Evolutionary conservation across 2,329 filamentous ascomycete species (phyloP).

Genomic region (Trichoderma endophyticum): DNA sequence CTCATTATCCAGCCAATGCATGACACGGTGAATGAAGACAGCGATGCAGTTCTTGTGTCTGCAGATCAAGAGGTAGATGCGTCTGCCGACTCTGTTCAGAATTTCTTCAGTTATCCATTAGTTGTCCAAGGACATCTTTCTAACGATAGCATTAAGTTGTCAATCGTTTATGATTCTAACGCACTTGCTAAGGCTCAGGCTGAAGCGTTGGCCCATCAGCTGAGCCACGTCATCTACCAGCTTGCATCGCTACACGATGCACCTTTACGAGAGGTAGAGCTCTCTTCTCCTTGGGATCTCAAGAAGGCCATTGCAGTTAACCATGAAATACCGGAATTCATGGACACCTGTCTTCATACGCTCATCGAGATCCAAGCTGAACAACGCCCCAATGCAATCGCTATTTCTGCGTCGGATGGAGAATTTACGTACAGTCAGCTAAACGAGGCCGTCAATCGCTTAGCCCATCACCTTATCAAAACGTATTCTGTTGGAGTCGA

Average conservation of each 20-base stretch:
- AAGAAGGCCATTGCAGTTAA: background rate
- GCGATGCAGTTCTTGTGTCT: background rate
- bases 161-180: background rate
- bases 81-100: background rate
- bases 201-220: background rate
- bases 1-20: conserved; percentile 20
- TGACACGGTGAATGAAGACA: background rate
- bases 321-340: background rate
- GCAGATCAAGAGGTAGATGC: background rate
- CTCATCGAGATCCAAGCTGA: conserved; percentile 3
- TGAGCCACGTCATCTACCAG: background rate
- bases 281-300: conserved; percentile 1
- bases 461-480: conserved; percentile 18
- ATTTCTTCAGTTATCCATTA: conserved; percentile 10
- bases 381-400: background rate
- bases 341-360: background rate
- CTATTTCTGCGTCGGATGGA: conserved; percentile 23
- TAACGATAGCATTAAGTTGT: background rate
- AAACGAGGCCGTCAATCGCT: conserved; percentile 5
- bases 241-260: background rate
- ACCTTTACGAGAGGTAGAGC: background rate
- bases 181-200: background rate
- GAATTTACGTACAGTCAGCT: conserved; percentile 39
- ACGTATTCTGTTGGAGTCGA: conserved; percentile 20
- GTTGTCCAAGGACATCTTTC: background rate